phyloP scores from a whole-genome alignment of 2,329 filamentous ascomycete genomes.

The Aaosphaeria arxii region DNA sequence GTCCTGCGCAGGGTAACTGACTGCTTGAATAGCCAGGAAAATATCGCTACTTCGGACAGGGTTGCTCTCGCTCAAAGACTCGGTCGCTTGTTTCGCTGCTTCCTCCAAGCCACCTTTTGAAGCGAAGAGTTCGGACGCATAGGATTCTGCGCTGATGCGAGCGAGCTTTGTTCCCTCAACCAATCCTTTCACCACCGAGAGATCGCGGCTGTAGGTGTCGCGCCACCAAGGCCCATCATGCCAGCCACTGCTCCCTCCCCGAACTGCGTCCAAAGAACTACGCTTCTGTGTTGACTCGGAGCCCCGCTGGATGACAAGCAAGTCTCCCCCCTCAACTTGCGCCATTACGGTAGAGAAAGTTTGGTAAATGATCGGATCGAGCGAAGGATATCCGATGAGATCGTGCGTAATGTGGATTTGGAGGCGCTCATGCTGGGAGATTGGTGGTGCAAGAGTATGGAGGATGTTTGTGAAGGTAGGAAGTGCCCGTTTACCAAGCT shows the following conservation, averaged over 20 bases:
- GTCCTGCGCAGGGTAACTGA: constrained; percentile 62
- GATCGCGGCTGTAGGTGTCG: constrained; percentile 65
- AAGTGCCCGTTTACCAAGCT: constrained; percentile 66
- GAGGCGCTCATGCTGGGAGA: constrained; percentile 93
- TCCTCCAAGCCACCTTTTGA: constrained; percentile 74
- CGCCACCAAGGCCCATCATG: constrained; percentile 97
- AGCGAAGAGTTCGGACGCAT: constrained; percentile 80
- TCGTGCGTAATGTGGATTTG: constrained; percentile 98
- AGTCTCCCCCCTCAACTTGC: constrained; percentile 96
- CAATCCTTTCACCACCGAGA: constrained; percentile 76
- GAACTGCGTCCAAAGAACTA: constrained; percentile 58
- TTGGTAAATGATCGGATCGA: constrained; percentile 87
- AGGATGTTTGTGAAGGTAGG: constrained; percentile 94
- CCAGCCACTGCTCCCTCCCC: constrained; percentile 67
- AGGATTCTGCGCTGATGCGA: constrained; percentile 82
- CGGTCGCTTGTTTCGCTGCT: constrained; percentile 74
- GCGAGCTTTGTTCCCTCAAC: constrained; percentile 89
- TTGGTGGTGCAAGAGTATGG: constrained; percentile 91
- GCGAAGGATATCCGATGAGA: constrained; percentile 86
- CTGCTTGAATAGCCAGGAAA: constrained; percentile 91
- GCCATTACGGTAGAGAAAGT: constrained; percentile 96
- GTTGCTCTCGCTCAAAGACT: constrained; percentile 78
- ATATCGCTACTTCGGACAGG: constrained; percentile 91
- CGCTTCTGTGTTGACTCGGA: constrained; percentile 75
- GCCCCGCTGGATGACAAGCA: constrained; percentile 90